Conservation (phyloP, 805 yeast genomes). For the Pichia cephalocereana region DNA sequence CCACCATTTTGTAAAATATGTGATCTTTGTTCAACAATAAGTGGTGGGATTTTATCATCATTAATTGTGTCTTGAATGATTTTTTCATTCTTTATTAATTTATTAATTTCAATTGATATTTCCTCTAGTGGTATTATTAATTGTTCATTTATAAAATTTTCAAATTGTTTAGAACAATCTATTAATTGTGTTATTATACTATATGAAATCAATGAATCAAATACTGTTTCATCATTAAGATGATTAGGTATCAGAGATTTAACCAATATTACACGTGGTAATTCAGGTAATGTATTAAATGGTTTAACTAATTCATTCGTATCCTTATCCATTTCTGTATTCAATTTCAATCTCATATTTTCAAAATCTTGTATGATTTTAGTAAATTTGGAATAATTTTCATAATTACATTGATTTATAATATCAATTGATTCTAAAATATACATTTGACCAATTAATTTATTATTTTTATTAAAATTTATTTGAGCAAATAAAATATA, state of each 20-base stretch:
- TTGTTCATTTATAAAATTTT: conserved; percentile 11
- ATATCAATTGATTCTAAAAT: neutral
- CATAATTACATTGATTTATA: too few species aligned
- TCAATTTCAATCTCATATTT: conserved; percentile 40
- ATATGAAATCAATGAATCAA: conserved; percentile 53
- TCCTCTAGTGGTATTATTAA: conserved; percentile 35
- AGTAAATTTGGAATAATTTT: neutral
- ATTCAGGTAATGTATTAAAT: conserved; percentile 28
- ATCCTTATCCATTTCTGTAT: too few species aligned
- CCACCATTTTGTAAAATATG: conserved; percentile 38
- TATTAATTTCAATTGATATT: conserved; percentile 14
- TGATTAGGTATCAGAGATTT: conserved; percentile 29
- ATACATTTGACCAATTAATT: neutral
- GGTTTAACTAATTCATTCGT: neutral
- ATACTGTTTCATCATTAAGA: conserved; percentile 32
- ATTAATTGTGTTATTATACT: conserved; percentile 43
- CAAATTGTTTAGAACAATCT: conserved; percentile 44
- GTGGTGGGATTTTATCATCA: conserved; percentile 34
- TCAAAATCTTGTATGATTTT: conserved; percentile 41
- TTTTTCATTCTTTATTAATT: too few species aligned
- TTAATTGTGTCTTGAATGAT: too few species aligned
- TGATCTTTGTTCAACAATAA: neutral
- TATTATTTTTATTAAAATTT: too few species aligned
- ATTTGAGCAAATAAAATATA: neutral
- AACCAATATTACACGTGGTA: conserved; percentile 48